Evolutionary conservation across 176 grass and related monocot species (phyloP), one percentile per base, ranked within the genome.

Genomic region (Hsuehochloa calcarea): DNA sequence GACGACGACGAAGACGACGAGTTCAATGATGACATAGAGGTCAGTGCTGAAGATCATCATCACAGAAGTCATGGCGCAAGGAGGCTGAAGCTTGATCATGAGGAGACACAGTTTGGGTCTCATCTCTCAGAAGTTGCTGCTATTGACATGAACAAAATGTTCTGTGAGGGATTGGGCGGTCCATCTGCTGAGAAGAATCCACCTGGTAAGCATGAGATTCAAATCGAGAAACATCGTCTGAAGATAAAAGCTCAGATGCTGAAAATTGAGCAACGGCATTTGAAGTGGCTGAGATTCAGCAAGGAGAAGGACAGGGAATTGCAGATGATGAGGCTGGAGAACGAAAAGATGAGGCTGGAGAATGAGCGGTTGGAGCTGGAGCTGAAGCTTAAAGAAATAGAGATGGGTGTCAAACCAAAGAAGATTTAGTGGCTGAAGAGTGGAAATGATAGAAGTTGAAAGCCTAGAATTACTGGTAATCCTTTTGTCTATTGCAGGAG

Each of bases 281-380:
- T 90, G 16, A 95, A 93, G 84, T 98, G 93, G 95, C 74, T 78
- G 39, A 82, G 63, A 34, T 92, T 88, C 55, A 86, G 89, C 46
- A 86, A 88, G 75, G 87, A 91, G 88, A 93, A 98, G 69, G 95
- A 98, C 71, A 86, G 76, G 67, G 89, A 98, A 39, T 25, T 95
- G 75, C 51, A 93, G 70, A 92, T 84, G 80, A 95, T 90, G 89
- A 93, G 84, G 50, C 56, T 91, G 59, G 90, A 90, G 70, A 94
- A 97, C 16, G 92, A 95, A 84, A 94, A 75, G 76, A 93, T 97
- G 92, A 79, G 46, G 59, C 72, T 98, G 75, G 85, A 98, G 64
- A 98, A 98, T 82, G 84, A 98, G 77, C 83, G 68, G 41, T 29
- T 98, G 38, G 87, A 90, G 50, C 83, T 98, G 82, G 91, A 93